Conservation (phyloP, 352 stramenopile genomes). For the Phytophthora kernoviae region DNA sequence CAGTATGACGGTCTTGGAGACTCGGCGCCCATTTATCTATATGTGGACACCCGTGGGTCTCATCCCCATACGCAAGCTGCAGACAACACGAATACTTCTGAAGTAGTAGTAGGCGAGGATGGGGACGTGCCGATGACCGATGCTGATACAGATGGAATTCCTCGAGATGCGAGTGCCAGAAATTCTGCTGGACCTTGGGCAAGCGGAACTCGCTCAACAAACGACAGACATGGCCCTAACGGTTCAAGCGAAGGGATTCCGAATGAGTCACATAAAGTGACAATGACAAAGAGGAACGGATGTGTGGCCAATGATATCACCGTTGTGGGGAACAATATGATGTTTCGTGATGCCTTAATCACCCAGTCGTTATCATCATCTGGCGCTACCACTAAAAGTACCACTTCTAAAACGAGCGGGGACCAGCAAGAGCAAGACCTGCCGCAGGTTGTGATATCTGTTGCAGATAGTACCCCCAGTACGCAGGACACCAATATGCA, state of each 20-base stretch:
- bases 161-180: neutral
- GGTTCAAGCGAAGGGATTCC: constrained; percentile 13
- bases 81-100: neutral
- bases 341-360: constrained; percentile 4
- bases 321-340: constrained; percentile 9
- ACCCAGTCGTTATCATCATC: neutral
- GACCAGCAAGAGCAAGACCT: neutral
- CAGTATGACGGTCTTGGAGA: constrained; percentile 35
- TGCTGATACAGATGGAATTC: constrained; percentile 14
- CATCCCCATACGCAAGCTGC: constrained; percentile 11
- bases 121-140: constrained; percentile 44
- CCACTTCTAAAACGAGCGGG: neutral
- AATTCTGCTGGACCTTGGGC: constrained; percentile 3
- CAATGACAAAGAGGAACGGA: too few species aligned
- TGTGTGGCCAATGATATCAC: constrained; percentile 5
- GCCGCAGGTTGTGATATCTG: neutral
- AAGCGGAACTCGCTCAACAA: constrained; percentile 8
- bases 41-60: constrained; percentile 51
- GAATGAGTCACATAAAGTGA: too few species aligned
- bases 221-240: constrained; percentile 24
- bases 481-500: constrained; percentile 15
- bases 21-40: constrained; percentile 56
- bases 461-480: constrained; percentile 10
- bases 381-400: neutral
- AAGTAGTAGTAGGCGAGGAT: constrained; percentile 20